These are phyloP conservation scores for Ustilago tritici DNA, from an alignment of 1,284 basidiomycete species.

Conservation along the genomic window DNA sequence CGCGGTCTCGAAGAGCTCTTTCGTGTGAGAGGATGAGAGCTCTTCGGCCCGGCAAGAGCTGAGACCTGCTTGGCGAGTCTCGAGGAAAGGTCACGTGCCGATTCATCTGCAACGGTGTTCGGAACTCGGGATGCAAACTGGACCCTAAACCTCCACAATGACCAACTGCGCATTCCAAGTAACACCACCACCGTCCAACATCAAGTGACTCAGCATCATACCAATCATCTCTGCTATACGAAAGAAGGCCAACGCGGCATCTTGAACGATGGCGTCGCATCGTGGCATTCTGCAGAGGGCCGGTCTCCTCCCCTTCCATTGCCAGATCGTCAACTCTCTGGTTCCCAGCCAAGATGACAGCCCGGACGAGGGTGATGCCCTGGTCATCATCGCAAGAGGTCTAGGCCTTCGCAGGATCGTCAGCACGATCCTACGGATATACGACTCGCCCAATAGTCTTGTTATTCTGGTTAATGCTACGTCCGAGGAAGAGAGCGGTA, in stretches of 20 bases:
- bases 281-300: slow-evolving; percentile 32
- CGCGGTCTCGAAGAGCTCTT: no score
- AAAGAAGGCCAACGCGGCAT: slow-evolving; percentile 10
- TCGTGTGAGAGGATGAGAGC: no score
- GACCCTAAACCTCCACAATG: slow-evolving; percentile 10
- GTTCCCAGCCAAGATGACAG: slow-evolving; percentile 58
- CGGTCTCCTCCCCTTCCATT: slow-evolving; percentile 63
- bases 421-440: slow-evolving; percentile 75
- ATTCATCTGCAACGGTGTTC: neutral
- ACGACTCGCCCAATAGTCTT: slow-evolving; percentile 86
- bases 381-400: slow-evolving; percentile 63
- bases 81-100: no score
- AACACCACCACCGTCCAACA: neutral
- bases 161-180: slow-evolving; percentile 1
- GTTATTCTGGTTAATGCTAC: slow-evolving; percentile 85
- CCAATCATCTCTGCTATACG: neutral
- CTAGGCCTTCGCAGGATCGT: slow-evolving; percentile 65
- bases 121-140: slow-evolving; percentile 4
- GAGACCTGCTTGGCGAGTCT: no score
- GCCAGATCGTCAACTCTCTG: slow-evolving; percentile 59
- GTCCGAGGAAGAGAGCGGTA: slow-evolving; percentile 86
- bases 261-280: slow-evolving; percentile 25
- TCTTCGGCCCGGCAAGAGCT: neutral
- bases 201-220: neutral
- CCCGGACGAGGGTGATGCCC: slow-evolving; percentile 72